phyloP scores from a whole-genome alignment of 768 basidiomycete species.

The Trametes maxima region DNA sequence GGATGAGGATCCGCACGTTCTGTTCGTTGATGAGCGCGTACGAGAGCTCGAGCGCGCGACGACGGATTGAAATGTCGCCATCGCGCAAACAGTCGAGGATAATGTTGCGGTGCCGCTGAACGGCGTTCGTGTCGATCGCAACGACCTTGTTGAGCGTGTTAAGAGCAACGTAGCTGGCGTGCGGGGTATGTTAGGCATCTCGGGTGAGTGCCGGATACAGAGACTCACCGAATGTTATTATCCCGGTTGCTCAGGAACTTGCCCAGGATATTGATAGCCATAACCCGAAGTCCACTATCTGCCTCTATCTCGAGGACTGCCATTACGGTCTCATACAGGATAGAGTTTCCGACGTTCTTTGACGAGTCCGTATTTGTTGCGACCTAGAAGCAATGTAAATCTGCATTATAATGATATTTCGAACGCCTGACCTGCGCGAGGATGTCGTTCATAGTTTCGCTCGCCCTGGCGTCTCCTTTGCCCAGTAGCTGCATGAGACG shows the following conservation, averaged over 20 bases:
- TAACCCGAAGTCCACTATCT: conserved; percentile 91
- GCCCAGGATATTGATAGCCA: conserved; percentile 99
- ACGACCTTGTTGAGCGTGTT: conserved; percentile 99
- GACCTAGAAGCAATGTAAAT: conserved; percentile 52
- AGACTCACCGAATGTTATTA: conserved; percentile 93
- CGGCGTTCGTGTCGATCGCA: conserved; percentile 95
- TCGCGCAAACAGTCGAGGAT: conserved; percentile 99
- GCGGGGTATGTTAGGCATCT: conserved; percentile 1
- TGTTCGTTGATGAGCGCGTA: conserved; percentile 96
- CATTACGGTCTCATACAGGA: conserved; percentile 95
- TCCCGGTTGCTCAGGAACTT: conserved; percentile 98
- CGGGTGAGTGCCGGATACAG: background rate
- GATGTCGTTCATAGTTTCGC: conserved; percentile 98
- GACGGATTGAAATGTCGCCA: conserved; percentile 97
- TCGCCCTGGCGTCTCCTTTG: conserved; percentile 79
- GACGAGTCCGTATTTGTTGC: conserved; percentile 98
- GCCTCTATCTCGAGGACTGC: conserved; percentile 97
- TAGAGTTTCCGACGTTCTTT: conserved; percentile 98
- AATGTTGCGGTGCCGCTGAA: conserved; percentile 96
- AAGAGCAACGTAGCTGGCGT: conserved; percentile 89
- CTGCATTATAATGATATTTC: background rate
- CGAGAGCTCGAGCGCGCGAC: conserved; percentile 93
- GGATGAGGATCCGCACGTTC: conserved; percentile 88
- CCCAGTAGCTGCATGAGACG: conserved; percentile 89
- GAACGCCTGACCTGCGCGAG: conserved; percentile 72